Percentiles rank a stretch among this genome's conserved stretches.
These are phyloP conservation scores for Calocera viscosa DNA, from an alignment of 768 basidiomycete genomes.

Conservation along the genomic window DNA sequence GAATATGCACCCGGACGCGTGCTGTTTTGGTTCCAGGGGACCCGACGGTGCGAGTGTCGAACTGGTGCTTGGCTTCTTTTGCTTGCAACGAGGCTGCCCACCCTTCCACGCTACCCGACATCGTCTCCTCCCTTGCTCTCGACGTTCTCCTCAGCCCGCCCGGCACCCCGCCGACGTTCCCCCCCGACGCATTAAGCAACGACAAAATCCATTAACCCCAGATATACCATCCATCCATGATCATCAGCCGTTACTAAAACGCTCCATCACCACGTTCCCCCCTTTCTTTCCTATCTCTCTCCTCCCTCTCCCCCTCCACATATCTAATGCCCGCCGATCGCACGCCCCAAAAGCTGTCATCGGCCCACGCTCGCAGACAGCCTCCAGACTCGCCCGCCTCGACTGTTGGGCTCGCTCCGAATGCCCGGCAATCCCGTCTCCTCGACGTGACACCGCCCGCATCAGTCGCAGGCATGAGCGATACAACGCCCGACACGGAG, in stretches of 20 bases:
- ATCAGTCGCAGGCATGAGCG: conserved; percentile 7
- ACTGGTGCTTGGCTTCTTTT: conserved; percentile 2
- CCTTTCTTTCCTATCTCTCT: neutral
- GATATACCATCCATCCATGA: conserved; percentile 3
- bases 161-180: neutral
- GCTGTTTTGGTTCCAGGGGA: conserved; percentile 8
- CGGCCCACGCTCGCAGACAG: neutral
- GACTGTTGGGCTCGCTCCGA: neutral
- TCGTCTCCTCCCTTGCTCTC: neutral
- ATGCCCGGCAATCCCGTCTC: neutral
- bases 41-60: neutral
- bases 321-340: neutral
- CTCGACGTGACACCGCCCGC: neutral
- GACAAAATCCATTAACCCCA: neutral
- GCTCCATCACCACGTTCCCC: neutral
- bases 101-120: neutral
- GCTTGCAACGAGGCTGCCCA: conserved; percentile 8
- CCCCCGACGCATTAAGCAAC: neutral
- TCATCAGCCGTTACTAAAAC: neutral
- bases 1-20: conserved; percentile 6
- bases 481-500: neutral
- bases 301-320: neutral
- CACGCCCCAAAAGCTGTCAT: conserved; percentile 2
- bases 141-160: neutral
- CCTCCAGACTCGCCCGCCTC: conserved; percentile 2